phyloP scores from a whole-genome alignment of 108 stramenopile species.

The Aurantiochytrium sp. region DNA sequence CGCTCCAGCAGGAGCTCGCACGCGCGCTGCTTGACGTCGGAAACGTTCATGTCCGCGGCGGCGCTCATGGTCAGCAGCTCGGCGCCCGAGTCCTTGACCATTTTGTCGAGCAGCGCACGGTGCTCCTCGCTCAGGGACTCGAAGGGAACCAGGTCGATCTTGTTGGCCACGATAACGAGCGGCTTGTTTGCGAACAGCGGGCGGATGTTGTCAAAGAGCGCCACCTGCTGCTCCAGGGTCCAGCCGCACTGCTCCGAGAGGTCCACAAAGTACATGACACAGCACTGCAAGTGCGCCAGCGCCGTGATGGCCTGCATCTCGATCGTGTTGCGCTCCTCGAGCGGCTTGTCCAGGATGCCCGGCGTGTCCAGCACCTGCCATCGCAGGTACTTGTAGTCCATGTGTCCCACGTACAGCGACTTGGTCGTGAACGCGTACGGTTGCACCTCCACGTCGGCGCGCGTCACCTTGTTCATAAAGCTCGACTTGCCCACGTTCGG shows the following conservation, averaged over 20 bases:
- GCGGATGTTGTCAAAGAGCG: constrained; percentile 82
- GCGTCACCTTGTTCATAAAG: constrained; percentile 99
- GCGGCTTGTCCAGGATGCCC: constrained; percentile 90
- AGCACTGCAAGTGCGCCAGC: constrained; percentile 92
- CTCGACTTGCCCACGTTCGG: constrained; percentile 97
- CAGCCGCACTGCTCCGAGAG: constrained; percentile 97
- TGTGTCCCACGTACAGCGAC: constrained; percentile 96
- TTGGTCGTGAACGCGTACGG: constrained; percentile 99
- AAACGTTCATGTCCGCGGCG: constrained; percentile 84
- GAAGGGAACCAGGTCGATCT: constrained; percentile 86
- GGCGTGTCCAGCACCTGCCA: constrained; percentile 99
- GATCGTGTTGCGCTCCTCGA: constrained; percentile 97
- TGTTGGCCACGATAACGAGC: constrained; percentile 91
- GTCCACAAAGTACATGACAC: constrained; percentile 95
- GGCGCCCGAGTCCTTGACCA: constrained; percentile 46
- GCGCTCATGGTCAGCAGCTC: constrained; percentile 88
- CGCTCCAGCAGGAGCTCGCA: constrained; percentile 89
- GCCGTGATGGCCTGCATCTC: constrained; percentile 99
- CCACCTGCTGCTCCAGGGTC: constrained; percentile 82
- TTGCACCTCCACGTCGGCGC: constrained; percentile 98
- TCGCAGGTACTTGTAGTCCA: constrained; percentile 92
- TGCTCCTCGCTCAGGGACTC: constrained; percentile 72
- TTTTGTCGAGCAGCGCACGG: constrained; percentile 56
- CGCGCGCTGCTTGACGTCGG: constrained; percentile 78
- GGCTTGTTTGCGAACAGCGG: constrained; percentile 98